A percentile compares a stretch with the other conserved stretches of the same genome.
Conservation (phyloP, 805 yeast species). For the Ogataea chonburiensis region DNA sequence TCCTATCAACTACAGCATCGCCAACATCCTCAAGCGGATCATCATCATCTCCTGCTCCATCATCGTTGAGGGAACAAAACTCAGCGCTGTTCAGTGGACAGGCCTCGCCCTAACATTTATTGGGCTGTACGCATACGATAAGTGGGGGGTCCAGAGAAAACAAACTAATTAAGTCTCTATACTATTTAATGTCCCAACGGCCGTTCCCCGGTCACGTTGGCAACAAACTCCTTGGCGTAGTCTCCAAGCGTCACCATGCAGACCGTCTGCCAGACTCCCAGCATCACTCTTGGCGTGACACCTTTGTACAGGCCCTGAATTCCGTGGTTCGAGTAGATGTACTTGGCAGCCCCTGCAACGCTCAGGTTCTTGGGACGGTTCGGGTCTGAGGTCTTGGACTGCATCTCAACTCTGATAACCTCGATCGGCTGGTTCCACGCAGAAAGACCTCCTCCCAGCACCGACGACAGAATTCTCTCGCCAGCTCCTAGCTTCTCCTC, state of each 20-base stretch:
- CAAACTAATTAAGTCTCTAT: constrained; percentile 3
- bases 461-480: constrained; percentile 83
- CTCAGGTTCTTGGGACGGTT: constrained; percentile 91
- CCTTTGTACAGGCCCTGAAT: constrained; percentile 91
- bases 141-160: constrained; percentile 51
- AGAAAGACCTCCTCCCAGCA: constrained; percentile 93
- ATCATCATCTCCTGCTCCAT: constrained; percentile 67
- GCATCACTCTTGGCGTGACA: constrained; percentile 93
- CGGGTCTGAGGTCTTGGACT: constrained; percentile 89
- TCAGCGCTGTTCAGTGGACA: constrained; percentile 40
- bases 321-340: constrained; percentile 82
- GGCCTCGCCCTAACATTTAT: constrained; percentile 56
- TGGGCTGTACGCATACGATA: constrained; percentile 71
- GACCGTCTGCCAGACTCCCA: constrained; percentile 97
- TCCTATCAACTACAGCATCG: constrained; percentile 79
- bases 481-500: constrained; percentile 64
- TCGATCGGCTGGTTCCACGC: constrained; percentile 99
- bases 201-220: constrained; percentile 55
- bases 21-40: constrained; percentile 72
- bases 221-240: constrained; percentile 74
- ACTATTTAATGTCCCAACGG: constrained; percentile 37
- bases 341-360: constrained; percentile 72
- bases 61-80: constrained; percentile 55
- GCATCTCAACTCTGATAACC: constrained; percentile 98
- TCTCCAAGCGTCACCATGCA: constrained; percentile 99